phyloP scores from a whole-genome alignment of 345 rosid species.

The Pugionium cornutum region DNA sequence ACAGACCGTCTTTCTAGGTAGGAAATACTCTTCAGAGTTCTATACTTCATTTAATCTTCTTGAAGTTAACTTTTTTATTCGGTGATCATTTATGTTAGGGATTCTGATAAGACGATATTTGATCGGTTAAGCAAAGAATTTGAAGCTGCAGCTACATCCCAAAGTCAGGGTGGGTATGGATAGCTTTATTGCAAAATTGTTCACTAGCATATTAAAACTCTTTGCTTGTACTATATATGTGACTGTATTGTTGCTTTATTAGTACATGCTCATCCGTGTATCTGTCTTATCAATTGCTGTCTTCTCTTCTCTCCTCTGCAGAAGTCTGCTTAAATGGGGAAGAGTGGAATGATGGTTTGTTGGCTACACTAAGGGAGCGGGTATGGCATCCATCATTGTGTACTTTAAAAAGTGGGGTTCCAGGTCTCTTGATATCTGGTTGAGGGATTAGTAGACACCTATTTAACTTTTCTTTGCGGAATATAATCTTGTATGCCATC shows the following conservation, averaged over 20 bases:
- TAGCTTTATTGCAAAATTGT: constrained; percentile 15
- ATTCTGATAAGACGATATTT: constrained; percentile 84
- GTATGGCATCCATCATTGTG: constrained; percentile 45
- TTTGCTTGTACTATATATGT: neutral
- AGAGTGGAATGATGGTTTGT: constrained; percentile 91
- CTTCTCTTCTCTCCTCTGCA: constrained; percentile 39
- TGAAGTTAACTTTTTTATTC: constrained; percentile 1
- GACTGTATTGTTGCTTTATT: constrained; percentile 14
- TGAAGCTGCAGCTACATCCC: constrained; percentile 80
- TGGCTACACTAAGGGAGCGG: constrained; percentile 92
- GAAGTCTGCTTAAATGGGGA: constrained; percentile 79
- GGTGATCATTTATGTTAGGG: constrained; percentile 49
- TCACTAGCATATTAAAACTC: constrained; percentile 5
- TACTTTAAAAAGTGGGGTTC: constrained; percentile 19
- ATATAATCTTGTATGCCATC: neutral
- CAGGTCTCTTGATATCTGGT: neutral
- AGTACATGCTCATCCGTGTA: constrained; percentile 5
- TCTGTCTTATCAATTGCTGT: constrained; percentile 9
- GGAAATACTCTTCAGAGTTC: neutral
- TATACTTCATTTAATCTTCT: neutral
- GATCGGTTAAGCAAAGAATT: constrained; percentile 88
- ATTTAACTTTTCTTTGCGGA: neutral
- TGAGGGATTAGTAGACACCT: constrained; percentile 1
- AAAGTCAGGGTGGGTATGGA: constrained; percentile 62
- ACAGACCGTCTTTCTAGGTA: constrained; percentile 83